Evolutionary conservation across 1,284 basidiomycete species (phyloP).

Genomic region (Grifola frondosa): DNA sequence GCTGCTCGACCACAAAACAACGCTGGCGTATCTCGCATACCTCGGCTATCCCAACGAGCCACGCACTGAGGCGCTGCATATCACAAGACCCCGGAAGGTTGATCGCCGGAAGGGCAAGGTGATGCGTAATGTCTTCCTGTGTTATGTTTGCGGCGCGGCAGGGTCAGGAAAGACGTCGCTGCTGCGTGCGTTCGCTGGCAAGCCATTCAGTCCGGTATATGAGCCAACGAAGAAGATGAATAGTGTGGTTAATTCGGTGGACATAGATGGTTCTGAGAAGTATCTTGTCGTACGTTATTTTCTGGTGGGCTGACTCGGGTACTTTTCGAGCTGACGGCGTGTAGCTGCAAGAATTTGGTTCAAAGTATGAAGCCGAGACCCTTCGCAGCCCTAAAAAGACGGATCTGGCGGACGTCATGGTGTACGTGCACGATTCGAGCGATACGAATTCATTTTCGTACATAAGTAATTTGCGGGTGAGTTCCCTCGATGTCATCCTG

Average conservation of each 20-base stretch:
- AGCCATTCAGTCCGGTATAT: constrained; percentile 69
- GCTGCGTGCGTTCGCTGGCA: constrained; percentile 83
- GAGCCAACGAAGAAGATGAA: constrained; percentile 89
- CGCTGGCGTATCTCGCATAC: constrained; percentile 95
- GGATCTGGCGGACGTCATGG: constrained; percentile 89
- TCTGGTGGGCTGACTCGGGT: not conserved
- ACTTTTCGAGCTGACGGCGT: not conserved
- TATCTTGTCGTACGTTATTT: constrained; percentile 81
- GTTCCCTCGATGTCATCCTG: constrained; percentile 29
- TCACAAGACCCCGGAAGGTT: constrained; percentile 80
- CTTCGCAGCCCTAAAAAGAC: constrained; percentile 89
- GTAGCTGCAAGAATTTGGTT: constrained; percentile 96
- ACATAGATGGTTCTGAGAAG: constrained; percentile 93
- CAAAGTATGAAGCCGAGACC: constrained; percentile 90
- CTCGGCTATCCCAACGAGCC: constrained; percentile 80
- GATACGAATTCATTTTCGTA: constrained; percentile 99
- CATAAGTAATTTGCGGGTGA: constrained; percentile 90
- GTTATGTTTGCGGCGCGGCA: constrained; percentile 92
- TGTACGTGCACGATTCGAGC: constrained; percentile 96
- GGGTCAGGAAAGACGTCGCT: constrained; percentile 95
- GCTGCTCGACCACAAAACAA: constrained; percentile 87
- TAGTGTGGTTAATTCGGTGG: constrained; percentile 93
- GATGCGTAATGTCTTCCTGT: constrained; percentile 86
- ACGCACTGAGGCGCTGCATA: constrained; percentile 76
- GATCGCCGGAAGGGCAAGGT: constrained; percentile 89